Base-by-base conservation (phyloP, 306 rosid species). In the Cotoneaster glaucophyllus region DNA sequence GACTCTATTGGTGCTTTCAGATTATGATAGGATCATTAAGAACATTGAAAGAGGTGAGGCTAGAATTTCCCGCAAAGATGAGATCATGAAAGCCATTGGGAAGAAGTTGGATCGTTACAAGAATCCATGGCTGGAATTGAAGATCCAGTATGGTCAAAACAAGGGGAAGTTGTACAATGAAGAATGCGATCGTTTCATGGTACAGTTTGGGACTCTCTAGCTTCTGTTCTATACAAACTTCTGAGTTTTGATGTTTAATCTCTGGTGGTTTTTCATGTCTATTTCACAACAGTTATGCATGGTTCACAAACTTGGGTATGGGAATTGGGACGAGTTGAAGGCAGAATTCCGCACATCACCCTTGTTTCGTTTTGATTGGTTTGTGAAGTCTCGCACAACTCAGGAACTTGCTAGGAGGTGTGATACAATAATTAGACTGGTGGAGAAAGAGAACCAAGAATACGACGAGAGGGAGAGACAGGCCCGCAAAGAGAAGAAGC, bases 161-260 rank as follows among this genome's bases (percentile, higher is more conserved):
- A 95, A 95, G 74, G 99, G 99, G 77, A 95, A 95, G 84, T 79
- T 92, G 74, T 95, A 92, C 86, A 95, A 95, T 45, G 99, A 95
- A 90, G 99, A 95, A 90, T 95, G 99, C 62, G 99, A 95, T 67
- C 91, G 97, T 44, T 95, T 95, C 88, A 95, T 95, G 99, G 99
- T 95, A 43, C n/a, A 77, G 52, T 14, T 65, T 77, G 29, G 25
- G 22, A 54, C 10, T 63, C 64, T 63, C 32, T 15, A 26, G 25
- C 39, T 65, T 53, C 13, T 64, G 2, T 37, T 21, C 41, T 7
- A 4, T 41, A 1, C 15, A 29, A 12, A 34, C 48, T 34, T 3
- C 9, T 5, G 6, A 31, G 34, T n/a, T 22, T 65, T 64, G 28
- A 19, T 59, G 29, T 9, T 29, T 44, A 8, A 19, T 69, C 6